A percentile compares a stretch with the other conserved stretches of the same genome.
phyloP scores from a whole-genome alignment of 169 alveolate genomes.

The Eimeria acervulina region DNA sequence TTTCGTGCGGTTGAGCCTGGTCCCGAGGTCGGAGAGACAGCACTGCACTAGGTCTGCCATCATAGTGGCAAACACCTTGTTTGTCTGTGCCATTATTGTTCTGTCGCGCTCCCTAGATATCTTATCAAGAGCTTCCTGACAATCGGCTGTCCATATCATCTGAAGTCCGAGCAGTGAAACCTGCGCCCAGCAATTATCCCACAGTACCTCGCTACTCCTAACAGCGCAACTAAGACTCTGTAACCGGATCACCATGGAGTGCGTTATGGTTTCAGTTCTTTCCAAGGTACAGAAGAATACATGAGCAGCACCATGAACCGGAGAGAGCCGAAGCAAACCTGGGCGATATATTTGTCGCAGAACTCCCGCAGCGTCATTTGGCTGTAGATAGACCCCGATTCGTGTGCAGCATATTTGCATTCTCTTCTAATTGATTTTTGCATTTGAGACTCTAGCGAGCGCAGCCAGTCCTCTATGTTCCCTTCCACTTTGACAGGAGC shows the following conservation, averaged over 20 bases:
- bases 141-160: constrained; percentile 96
- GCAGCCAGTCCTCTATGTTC: constrained; percentile 98
- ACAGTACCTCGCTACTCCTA: neutral
- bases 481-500: constrained; percentile 97
- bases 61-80: constrained; percentile 90
- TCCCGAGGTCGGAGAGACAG: constrained; percentile 95
- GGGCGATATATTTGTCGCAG: constrained; percentile 95
- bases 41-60: constrained; percentile 94
- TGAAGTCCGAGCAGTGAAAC: constrained; percentile 93
- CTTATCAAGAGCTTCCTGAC: constrained; percentile 96
- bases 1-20: constrained; percentile 96
- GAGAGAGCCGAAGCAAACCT: constrained; percentile 85
- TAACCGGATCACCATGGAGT: neutral
- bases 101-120: constrained; percentile 92
- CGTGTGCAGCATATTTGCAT: constrained; percentile 91
- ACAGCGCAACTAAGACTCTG: neutral
- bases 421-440: constrained; percentile 93
- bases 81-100: constrained; percentile 86
- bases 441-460: constrained; percentile 95
- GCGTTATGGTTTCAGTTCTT: neutral
- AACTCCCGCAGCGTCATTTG: constrained; percentile 93
- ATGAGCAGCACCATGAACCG: too few species aligned
- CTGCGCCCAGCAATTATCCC: constrained; percentile 14
- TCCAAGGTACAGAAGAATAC: neutral
- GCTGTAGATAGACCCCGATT: constrained; percentile 90